Evolutionary conservation across 129 eudicot species (phyloP).

Genomic region (Flaveria robusta): DNA sequence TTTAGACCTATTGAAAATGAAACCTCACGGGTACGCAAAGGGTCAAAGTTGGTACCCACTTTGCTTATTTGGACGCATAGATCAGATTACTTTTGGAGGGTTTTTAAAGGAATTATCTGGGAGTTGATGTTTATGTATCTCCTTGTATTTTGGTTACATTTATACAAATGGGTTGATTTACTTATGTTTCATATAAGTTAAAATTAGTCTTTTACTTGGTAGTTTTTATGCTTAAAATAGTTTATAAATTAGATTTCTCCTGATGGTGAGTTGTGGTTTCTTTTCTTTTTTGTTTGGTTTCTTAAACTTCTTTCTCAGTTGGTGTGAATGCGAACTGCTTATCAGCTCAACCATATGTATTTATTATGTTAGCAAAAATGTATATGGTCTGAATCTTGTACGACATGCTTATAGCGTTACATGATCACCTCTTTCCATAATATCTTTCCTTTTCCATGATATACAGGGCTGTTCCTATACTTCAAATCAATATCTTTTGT

Average conservation of each 20-base stretch:
- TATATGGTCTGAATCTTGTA: not conserved
- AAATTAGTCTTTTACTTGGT: not conserved
- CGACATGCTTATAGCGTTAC: conserved; percentile 13
- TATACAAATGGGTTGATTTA: not conserved
- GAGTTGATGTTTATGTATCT: not conserved
- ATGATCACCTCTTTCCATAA: conserved; percentile 12
- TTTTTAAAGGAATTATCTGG: not conserved
- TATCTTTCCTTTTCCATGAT: not conserved
- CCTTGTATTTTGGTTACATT: not conserved
- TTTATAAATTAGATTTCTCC: not conserved
- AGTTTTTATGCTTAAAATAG: not conserved
- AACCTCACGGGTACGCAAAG: not conserved
- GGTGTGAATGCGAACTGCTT: conserved; percentile 22
- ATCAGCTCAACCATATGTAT: conserved; percentile 9
- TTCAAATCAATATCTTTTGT: not conserved
- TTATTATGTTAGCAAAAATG: not conserved
- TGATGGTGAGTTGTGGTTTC: not conserved
- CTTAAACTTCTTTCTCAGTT: not conserved
- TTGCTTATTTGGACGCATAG: not conserved
- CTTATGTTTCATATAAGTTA: not conserved
- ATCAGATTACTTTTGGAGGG: conserved; percentile 3
- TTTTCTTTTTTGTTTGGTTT: not conserved
- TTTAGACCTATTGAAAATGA: not conserved
- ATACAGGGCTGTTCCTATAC: conserved; percentile 2
- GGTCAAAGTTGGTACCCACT: not conserved